Conservation (phyloP, 257 asterid genomes). For the Solanum sitiens region DNA sequence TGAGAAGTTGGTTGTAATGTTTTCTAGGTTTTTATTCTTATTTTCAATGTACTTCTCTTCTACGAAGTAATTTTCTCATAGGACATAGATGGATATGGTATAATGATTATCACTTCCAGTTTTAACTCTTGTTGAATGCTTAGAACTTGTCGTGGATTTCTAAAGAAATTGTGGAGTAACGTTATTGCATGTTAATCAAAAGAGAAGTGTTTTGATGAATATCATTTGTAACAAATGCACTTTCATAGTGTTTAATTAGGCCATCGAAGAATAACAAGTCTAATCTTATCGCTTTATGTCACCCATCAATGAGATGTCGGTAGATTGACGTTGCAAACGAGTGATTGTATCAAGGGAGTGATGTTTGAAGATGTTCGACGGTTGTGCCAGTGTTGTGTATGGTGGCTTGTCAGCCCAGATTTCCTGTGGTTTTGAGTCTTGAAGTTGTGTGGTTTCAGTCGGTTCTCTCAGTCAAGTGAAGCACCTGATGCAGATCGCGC, state of each 20-base stretch:
- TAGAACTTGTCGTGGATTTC: no score
- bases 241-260: no score
- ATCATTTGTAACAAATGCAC: no score
- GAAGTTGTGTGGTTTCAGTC: neutral
- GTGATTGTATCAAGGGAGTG: neutral
- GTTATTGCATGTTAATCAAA: no score
- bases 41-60: neutral
- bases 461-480: neutral
- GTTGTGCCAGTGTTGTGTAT: neutral
- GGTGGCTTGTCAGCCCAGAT: neutral
- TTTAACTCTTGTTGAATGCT: no score
- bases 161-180: no score
- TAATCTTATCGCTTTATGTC: neutral
- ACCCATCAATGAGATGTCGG: neutral
- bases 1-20: neutral
- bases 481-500: neutral
- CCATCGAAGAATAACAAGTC: no score
- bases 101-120: no score
- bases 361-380: neutral
- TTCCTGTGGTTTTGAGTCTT: neutral
- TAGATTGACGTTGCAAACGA: no score
- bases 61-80: neutral
- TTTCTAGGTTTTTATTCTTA: neutral
- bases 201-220: no score
- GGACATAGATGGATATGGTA: neutral